Percentiles rank a stretch among this genome's conserved stretches.
Evolutionary conservation across 2,329 filamentous ascomycete species (phyloP).

Genomic region (Cytospora chrysosperma): DNA sequence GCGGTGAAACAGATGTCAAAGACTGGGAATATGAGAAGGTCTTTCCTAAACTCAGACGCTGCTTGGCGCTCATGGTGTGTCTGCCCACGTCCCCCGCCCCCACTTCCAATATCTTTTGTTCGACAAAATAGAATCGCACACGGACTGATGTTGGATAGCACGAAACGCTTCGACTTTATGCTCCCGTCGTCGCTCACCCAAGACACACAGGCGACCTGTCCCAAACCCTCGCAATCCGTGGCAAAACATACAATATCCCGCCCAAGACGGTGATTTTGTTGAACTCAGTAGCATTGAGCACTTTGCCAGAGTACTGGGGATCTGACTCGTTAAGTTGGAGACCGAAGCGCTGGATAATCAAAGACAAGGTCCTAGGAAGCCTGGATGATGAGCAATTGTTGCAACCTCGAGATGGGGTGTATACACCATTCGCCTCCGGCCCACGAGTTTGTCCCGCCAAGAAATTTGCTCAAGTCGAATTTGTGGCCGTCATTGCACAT

Average conservation of each 20-base stretch:
- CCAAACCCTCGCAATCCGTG: constrained; percentile 1
- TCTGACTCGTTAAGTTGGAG: constrained; percentile 3
- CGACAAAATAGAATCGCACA: background rate
- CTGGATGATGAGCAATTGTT: background rate
- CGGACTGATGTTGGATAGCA: background rate
- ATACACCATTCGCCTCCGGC: background rate
- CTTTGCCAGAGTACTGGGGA: constrained; percentile 9
- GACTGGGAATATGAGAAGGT: constrained; percentile 11
- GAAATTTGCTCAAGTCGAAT: constrained; percentile 17
- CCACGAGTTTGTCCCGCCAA: constrained; percentile 12
- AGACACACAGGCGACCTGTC: background rate
- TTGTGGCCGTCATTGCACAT: constrained; percentile 6
- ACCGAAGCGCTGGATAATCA: constrained; percentile 12
- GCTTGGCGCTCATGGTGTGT: constrained; percentile 19
- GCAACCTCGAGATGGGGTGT: background rate
- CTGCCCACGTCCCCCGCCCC: too few relatives aligned
- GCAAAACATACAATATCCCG: background rate
- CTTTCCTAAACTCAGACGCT: constrained; percentile 17
- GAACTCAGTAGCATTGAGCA: constrained; percentile 6
- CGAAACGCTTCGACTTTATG: constrained; percentile 17
- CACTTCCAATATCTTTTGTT: fast-evolving
- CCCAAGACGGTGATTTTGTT: constrained; percentile 7
- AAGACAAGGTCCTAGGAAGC: background rate
- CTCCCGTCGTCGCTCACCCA: constrained; percentile 6
- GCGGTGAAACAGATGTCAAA: background rate